Conservation (phyloP, 305 asterid genomes). For the Rubia occidens region DNA sequence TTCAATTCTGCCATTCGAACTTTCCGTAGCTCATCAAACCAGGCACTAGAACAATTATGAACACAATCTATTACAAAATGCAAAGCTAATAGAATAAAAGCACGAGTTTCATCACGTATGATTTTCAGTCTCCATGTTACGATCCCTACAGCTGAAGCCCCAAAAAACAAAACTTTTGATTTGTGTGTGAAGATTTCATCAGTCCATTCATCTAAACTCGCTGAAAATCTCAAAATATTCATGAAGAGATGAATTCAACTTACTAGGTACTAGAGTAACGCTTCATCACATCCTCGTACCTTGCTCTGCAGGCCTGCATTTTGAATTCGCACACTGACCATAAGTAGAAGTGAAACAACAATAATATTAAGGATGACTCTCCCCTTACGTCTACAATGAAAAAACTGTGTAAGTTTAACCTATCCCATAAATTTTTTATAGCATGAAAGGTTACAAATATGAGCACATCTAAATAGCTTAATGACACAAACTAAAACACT, state of each 20-base stretch:
- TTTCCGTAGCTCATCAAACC: conserved; percentile 41
- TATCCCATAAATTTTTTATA: neutral
- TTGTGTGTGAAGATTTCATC: neutral
- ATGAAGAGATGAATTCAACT: conserved; percentile 28
- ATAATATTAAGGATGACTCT: neutral
- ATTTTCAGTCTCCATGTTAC: neutral
- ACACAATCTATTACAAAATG: conserved; percentile 5
- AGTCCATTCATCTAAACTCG: neutral
- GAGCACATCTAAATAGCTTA: neutral
- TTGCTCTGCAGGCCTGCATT: conserved; percentile 77
- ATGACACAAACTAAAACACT: neutral
- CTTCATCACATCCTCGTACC: conserved; percentile 62
- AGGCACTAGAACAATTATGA: conserved; percentile 24
- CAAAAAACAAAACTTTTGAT: neutral
- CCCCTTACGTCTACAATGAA: neutral
- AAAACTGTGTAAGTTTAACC: neutral
- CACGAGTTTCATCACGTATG: neutral
- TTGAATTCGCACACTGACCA: conserved; percentile 1
- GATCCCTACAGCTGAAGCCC: neutral
- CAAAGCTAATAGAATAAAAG: neutral
- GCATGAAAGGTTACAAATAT: neutral
- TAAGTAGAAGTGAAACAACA: neutral
- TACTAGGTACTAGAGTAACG: conserved; percentile 64
- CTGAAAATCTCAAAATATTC: conserved; percentile 7
- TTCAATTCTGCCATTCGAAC: conserved; percentile 37